These are phyloP conservation scores for Cucurbita argyrosperma DNA, from an alignment of 306 rosid genomes.

Conservation along the genomic window DNA sequence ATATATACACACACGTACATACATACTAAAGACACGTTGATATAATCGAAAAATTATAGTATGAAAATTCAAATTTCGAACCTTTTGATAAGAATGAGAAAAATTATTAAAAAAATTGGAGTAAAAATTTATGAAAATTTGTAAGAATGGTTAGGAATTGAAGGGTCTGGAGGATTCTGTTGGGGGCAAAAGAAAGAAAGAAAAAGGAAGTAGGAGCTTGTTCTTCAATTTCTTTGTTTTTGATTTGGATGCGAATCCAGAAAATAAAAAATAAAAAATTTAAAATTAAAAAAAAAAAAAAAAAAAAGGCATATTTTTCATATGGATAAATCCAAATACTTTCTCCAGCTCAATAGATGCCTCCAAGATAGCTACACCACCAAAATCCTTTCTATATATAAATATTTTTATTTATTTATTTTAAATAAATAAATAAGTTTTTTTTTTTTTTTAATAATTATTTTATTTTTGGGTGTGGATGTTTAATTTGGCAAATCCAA, in stretches of 20 bases:
- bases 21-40: too few species aligned
- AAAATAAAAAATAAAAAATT: too few species aligned
- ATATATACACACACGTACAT: too few species aligned
- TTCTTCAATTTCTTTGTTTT: constrained; percentile 7
- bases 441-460: not conserved
- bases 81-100: not conserved
- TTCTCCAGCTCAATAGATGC: constrained; percentile 52
- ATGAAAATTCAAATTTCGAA: too few species aligned
- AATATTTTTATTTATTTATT: too few species aligned
- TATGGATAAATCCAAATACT: constrained; percentile 48
- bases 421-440: too few species aligned
- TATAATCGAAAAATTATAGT: too few species aligned
- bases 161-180: not conserved
- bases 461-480: not conserved
- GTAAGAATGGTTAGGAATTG: not conserved
- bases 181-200: not conserved
- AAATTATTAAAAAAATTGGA: too few species aligned
- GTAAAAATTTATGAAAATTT: not conserved
- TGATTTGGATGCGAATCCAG: constrained; percentile 31
- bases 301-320: constrained; percentile 29
- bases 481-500: not conserved
- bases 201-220: constrained; percentile 4
- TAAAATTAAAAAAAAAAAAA: not conserved
- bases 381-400: constrained; percentile 5
- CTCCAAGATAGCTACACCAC: constrained; percentile 27